Evolutionary conservation across 345 rosid genomes (phyloP), one percentile per base, ranked within the genome.

Genomic region (Gossypium stocksii): DNA sequence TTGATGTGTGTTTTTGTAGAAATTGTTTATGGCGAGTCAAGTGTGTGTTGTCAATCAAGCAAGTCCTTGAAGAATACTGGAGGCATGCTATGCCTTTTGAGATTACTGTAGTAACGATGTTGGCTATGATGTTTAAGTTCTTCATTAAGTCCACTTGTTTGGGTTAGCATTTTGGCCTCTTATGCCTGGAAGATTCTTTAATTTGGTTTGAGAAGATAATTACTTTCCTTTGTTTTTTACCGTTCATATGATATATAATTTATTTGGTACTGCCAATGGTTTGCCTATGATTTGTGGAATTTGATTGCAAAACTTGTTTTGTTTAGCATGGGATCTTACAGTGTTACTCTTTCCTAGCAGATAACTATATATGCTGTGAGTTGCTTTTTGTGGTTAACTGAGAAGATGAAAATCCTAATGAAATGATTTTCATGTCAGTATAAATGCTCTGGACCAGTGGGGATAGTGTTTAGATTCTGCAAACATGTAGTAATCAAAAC

Each of bases 271-370:
- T 41, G 25, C 49, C 68, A n/a, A 9, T 19, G 7, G 19, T 64
- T 41, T 34, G 68, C 13, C 59, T 2, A n/a, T n/a, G 22, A 19
- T 54, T 15, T 54, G 3, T 45, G 56, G 71, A 46, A 22, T 66
- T 66, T 46, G 38, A 66, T 66, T 45, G 54, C 52, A 44, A 13
- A 43, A 44, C 51, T 66, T 66, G 52, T 66, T 93, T 97, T 67
- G 38, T 67, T 67, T 67, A 46, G 56, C 13, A 13, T 67, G 14
- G 38, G 56, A 67, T 48, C 56, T 14, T 22, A 65, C 46, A 23
- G 48, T 23, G 11, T 3, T 20, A 12, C 34, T 44, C n/a, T 12
- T 46, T 16, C 56, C 41, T 14, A 22, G 56, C 56, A 22, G 70
- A 14, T 53, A 22, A 2, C 38, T 46, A 20, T 68, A 15, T 49